A percentile compares a stretch with the other conserved stretches of the same genome.
Evolutionary conservation across 108 stramenopile species (phyloP).

Genomic region (Skeletonema potamos): DNA sequence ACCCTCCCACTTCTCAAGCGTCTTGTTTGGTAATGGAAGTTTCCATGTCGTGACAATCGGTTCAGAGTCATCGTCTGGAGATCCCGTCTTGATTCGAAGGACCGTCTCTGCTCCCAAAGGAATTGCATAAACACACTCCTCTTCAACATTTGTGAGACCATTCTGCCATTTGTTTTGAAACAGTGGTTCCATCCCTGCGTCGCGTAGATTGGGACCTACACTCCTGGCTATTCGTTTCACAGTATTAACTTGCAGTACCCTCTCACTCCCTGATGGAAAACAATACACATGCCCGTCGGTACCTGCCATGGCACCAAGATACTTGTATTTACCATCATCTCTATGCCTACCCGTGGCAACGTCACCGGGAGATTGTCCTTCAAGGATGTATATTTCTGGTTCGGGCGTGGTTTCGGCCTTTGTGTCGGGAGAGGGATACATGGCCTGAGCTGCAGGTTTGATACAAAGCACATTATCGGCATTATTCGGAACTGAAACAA

Average conservation of each 20-base stretch:
- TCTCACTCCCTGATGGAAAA: slow-evolving; percentile 77
- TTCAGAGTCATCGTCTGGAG: slow-evolving; percentile 7
- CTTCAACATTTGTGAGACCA: slow-evolving; percentile 58
- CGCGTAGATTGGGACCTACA: slow-evolving; percentile 74
- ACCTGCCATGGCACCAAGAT: slow-evolving; percentile 76
- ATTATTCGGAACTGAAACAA: slow-evolving; percentile 82
- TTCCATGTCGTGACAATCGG: slow-evolving; percentile 67
- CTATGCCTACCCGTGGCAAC: slow-evolving; percentile 75
- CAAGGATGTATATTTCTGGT: slow-evolving; percentile 29
- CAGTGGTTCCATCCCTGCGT: slow-evolving; percentile 57
- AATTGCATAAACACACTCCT: slow-evolving; percentile 84
- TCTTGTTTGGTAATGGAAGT: slow-evolving; percentile 54
- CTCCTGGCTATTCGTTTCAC: slow-evolving; percentile 29
- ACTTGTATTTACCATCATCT: slow-evolving; percentile 88
- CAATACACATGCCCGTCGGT: slow-evolving; percentile 77
- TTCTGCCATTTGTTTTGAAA: slow-evolving; percentile 93
- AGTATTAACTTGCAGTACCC: slow-evolving; percentile 76
- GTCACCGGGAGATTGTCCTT: slow-evolving; percentile 30
- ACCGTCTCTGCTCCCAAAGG: slow-evolving; percentile 72
- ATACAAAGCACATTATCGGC: slow-evolving; percentile 75
- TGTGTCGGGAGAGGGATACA: slow-evolving; percentile 18
- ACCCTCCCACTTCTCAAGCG: slow-evolving; percentile 81
- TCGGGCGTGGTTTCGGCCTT: slow-evolving; percentile 7
- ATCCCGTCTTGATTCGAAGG: slow-evolving; percentile 53
- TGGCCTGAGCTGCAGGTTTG: slow-evolving; percentile 39